phyloP scores from a whole-genome alignment of 2,329 filamentous ascomycete genomes.

The Herpotrichia juniperi region DNA sequence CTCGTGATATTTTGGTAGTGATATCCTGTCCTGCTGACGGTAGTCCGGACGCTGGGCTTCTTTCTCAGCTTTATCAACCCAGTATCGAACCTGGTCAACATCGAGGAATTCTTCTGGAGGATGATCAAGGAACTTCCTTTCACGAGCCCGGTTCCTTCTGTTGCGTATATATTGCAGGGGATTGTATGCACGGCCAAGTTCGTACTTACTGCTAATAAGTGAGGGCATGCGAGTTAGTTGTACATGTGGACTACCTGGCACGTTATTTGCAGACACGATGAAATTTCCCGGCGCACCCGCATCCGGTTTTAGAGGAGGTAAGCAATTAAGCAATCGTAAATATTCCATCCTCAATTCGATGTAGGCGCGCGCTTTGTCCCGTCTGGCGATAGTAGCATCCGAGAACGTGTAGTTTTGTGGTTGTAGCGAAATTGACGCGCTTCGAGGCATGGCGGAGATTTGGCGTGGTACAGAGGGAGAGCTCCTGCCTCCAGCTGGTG shows the following conservation, averaged over 20 bases:
- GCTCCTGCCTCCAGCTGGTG: conserved; percentile 57
- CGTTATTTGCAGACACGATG: conserved; percentile 44
- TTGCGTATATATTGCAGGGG: conserved; percentile 93
- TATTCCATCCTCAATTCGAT: conserved; percentile 89
- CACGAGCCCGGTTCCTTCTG: conserved; percentile 79
- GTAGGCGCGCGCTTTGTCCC: conserved; percentile 82
- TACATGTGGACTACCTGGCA: conserved; percentile 49
- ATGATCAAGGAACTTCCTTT: conserved; percentile 75
- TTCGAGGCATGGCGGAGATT: conserved; percentile 33
- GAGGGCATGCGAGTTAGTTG: conserved; percentile 46
- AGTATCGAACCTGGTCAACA: conserved; percentile 71
- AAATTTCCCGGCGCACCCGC: conserved; percentile 50
- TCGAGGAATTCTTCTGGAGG: conserved; percentile 80
- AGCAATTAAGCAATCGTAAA: conserved; percentile 74
- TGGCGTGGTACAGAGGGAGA: conserved; percentile 36
- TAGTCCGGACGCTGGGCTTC: conserved; percentile 48
- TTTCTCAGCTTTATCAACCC: conserved; percentile 73
- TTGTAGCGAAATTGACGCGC: conserved; percentile 28
- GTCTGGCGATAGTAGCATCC: conserved; percentile 77
- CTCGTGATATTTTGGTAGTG: conserved; percentile 38
- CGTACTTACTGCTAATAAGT: conserved; percentile 43
- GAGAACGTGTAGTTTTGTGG: conserved; percentile 69
- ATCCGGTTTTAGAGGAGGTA: conserved; percentile 72
- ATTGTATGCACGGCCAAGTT: conserved; percentile 79
- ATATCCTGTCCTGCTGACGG: conserved; percentile 42